Evolutionary conservation across 495 filamentous ascomycete genomes (phyloP).

Genomic region (Ramalina intermedia): DNA sequence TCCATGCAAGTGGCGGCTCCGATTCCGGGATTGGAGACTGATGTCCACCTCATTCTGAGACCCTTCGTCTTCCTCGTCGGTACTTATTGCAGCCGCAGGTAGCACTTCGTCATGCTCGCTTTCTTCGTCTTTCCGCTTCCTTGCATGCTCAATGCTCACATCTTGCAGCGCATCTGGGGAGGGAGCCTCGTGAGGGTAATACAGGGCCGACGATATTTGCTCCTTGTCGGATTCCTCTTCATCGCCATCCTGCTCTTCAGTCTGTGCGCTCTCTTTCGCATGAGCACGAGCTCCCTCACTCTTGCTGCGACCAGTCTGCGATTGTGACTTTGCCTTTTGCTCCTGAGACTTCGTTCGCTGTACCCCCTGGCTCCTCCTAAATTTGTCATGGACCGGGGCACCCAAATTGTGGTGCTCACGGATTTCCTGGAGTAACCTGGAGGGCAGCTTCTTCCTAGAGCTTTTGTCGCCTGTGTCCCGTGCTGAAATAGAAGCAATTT

Average conservation of each 20-base stretch:
- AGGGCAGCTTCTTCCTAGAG: conserved; percentile 20
- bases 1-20: conserved; percentile 45
- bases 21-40: conserved; percentile 43
- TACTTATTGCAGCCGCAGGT: conserved; percentile 18
- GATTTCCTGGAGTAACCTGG: conserved; percentile 47
- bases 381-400: conserved; percentile 12
- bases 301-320: not conserved
- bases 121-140: conserved; percentile 23
- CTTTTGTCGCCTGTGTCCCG: not conserved
- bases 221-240: conserved; percentile 82
- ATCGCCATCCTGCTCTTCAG: conserved; percentile 30
- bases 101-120: conserved; percentile 15
- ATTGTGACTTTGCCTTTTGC: not conserved
- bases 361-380: conserved; percentile 2
- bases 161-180: conserved; percentile 33
- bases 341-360: not conserved
- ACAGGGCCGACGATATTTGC: conserved; percentile 87
- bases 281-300: conserved; percentile 23
- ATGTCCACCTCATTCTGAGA: conserved; percentile 40
- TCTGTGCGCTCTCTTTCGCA: conserved; percentile 7
- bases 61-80: conserved; percentile 20
- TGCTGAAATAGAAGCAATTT: too few species aligned
- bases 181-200: conserved; percentile 74
- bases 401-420: conserved; percentile 31
- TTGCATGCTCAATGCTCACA: conserved; percentile 17